phyloP scores from a whole-genome alignment of 2,329 filamentous ascomycete genomes.

The Colletotrichum lupini region DNA sequence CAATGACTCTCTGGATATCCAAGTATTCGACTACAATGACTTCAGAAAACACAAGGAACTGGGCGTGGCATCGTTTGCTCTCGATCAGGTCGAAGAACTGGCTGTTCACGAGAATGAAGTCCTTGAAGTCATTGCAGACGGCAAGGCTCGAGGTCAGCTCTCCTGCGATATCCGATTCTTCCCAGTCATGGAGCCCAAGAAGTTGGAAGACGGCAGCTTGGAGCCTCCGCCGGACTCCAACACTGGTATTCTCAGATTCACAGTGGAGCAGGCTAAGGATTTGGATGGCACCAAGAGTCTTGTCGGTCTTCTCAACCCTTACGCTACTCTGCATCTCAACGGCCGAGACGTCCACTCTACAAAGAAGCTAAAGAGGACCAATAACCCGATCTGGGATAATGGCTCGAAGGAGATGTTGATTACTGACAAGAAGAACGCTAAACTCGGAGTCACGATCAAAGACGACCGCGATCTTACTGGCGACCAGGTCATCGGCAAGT shows the following conservation, averaged over 20 bases:
- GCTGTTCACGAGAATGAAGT: conserved; percentile 85
- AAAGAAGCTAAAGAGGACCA: conserved; percentile 94
- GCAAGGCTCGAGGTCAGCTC: conserved; percentile 83
- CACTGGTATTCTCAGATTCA: conserved; percentile 94
- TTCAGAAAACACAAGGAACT: conserved; percentile 97
- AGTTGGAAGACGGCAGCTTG: conserved; percentile 79
- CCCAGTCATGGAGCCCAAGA: conserved; percentile 82
- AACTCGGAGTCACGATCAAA: conserved; percentile 92
- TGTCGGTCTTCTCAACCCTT: conserved; percentile 91
- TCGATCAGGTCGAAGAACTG: conserved; percentile 84
- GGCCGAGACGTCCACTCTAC: conserved; percentile 90
- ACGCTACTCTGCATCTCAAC: conserved; percentile 88
- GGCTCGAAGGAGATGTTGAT: conserved; percentile 94
- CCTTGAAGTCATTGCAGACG: conserved; percentile 85
- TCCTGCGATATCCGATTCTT: conserved; percentile 92
- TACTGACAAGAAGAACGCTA: conserved; percentile 90
- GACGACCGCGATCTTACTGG: conserved; percentile 88
- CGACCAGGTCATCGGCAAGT: conserved; percentile 88
- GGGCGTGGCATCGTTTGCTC: conserved; percentile 83
- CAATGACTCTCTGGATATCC: conserved; percentile 86
- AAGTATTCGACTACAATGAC: conserved; percentile 93
- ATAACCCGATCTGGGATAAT: conserved; percentile 96
- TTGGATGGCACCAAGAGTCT: conserved; percentile 92
- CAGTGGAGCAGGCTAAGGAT: conserved; percentile 95
- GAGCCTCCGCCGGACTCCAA: conserved; percentile 89